Base-by-base conservation (phyloP, 1,284 basidiomycete species). In the Marasmius sp. region DNA sequence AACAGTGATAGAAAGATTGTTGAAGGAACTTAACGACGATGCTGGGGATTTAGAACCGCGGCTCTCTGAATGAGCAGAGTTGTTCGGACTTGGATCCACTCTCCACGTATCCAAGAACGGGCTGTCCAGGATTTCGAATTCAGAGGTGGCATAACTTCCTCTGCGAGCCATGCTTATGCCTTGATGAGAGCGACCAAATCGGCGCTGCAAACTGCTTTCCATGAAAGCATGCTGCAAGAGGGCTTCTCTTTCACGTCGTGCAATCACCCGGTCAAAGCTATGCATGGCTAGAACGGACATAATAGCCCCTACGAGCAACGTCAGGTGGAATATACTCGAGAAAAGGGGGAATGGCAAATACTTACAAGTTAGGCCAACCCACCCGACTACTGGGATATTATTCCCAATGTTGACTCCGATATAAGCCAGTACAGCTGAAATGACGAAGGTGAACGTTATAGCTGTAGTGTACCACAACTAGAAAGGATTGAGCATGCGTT, bases 181-280 rank as follows among this genome's bases (percentile, higher is more conserved):
- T 27, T 27, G 27, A 27, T 27, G 27, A 27, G 27, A 27, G 27
- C 27, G 27, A 5, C 27, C 27, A 5, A 27, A 27, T 27, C 27
- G 27, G 27, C 27, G 27, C 27, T 37, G 52, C 34, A 10, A 51
- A 11, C 27, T 27, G 33, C 50, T n/a, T n/a, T 34, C 52, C 12
- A 58, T 72, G n/a, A 47, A 47, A 3, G 84, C 80, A 62, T 83
- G 78, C 60, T 82, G 81, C 14, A 88, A 69, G 36, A 86, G 70
- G 0, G 80, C 79, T 61, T 89, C 87, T 48, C 80, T 74, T 70
- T 89, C 87, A 66, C 88, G 84, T n/a, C 87, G 81, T 18, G 76
- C 78, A 20, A 88, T 79, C 10, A 88, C 87, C 36, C 85, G 80
- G 48, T 81, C 77, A 68, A 86, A 87, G 69, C 85, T 88, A 64